Conservation (phyloP, 2,329 filamentous ascomycete species). For the Colletotrichum filicis region DNA sequence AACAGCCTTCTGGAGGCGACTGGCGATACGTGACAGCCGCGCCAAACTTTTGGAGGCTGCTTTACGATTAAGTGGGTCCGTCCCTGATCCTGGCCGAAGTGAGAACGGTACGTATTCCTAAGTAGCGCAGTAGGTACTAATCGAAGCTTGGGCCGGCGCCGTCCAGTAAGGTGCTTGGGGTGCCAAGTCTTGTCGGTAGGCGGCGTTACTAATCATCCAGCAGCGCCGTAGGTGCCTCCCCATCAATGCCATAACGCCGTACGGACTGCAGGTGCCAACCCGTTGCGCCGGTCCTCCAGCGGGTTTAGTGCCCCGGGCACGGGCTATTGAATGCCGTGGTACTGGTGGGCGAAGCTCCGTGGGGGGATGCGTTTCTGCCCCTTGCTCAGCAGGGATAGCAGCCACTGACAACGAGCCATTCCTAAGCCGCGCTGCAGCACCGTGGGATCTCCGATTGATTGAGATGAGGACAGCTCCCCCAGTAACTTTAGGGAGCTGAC, state of each 20-base stretch:
- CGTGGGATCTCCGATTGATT: slow-evolving; percentile 32
- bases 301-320: slow-evolving; percentile 8
- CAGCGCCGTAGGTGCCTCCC: background rate
- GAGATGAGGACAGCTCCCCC: slow-evolving; percentile 31
- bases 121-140: background rate
- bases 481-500: slow-evolving; percentile 12
- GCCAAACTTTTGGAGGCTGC: slow-evolving; percentile 36
- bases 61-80: slow-evolving; percentile 20
- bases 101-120: background rate
- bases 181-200: background rate
- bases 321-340: slow-evolving; percentile 1
- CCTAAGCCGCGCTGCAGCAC: slow-evolving; percentile 26
- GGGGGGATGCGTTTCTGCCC: slow-evolving; percentile 21
- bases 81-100: background rate
- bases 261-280: slow-evolving; percentile 16
- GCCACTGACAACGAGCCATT: slow-evolving; percentile 29
- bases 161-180: background rate
- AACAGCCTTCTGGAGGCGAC: slow-evolving; percentile 23
- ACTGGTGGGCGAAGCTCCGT: slow-evolving; percentile 21
- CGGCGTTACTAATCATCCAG: slow-evolving; percentile 29
- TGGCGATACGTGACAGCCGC: slow-evolving; percentile 25
- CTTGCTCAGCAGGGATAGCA: slow-evolving; percentile 29
- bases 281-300: slow-evolving; percentile 11
- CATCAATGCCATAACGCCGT: background rate
- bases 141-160: background rate